Percentiles rank a stretch among this genome's conserved stretches.
These are phyloP conservation scores for Phytophthora podocarpi DNA, from an alignment of 352 stramenopile genomes.

Conservation along the genomic window DNA sequence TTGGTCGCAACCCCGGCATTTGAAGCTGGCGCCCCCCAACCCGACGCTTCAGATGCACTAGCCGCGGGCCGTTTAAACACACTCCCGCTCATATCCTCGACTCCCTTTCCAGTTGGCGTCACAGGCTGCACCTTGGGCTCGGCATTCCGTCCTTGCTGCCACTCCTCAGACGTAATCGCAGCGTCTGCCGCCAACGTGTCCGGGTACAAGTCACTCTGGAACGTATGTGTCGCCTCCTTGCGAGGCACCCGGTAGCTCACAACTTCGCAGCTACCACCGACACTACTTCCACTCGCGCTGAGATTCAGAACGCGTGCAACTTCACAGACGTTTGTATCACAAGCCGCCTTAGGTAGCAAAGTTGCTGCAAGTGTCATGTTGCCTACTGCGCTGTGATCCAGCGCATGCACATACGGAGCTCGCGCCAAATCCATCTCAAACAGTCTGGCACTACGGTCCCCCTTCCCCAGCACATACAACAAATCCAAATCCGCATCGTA, in stretches of 20 bases:
- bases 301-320: slow-evolving; percentile 71
- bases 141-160: slow-evolving; percentile 47
- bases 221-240: slow-evolving; percentile 59
- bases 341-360: slow-evolving; percentile 59
- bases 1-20: slow-evolving; percentile 8
- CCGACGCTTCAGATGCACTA: slow-evolving; percentile 8
- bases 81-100: slow-evolving; percentile 20
- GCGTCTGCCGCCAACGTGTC: slow-evolving; percentile 47
- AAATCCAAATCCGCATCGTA: slow-evolving; percentile 74
- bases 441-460: slow-evolving; percentile 60
- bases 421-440: slow-evolving; percentile 65
- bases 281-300: slow-evolving; percentile 35
- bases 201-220: slow-evolving; percentile 82
- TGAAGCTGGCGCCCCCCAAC: slow-evolving; percentile 22
- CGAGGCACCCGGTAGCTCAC: slow-evolving; percentile 72
- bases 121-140: slow-evolving; percentile 49
- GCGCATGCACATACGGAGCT: slow-evolving; percentile 42
- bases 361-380: slow-evolving; percentile 64
- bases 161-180: slow-evolving; percentile 50
- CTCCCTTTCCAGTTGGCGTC: slow-evolving; percentile 25
- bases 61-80: slow-evolving; percentile 41
- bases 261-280: slow-evolving; percentile 58
- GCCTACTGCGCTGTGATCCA: slow-evolving; percentile 56
- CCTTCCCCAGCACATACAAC: slow-evolving; percentile 74
- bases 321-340: slow-evolving; percentile 60